Percentiles rank a stretch among this genome's conserved stretches.
Conservation (phyloP, 1,139 yeast genomes). For the Magnusiomyces suaveolens region DNA sequence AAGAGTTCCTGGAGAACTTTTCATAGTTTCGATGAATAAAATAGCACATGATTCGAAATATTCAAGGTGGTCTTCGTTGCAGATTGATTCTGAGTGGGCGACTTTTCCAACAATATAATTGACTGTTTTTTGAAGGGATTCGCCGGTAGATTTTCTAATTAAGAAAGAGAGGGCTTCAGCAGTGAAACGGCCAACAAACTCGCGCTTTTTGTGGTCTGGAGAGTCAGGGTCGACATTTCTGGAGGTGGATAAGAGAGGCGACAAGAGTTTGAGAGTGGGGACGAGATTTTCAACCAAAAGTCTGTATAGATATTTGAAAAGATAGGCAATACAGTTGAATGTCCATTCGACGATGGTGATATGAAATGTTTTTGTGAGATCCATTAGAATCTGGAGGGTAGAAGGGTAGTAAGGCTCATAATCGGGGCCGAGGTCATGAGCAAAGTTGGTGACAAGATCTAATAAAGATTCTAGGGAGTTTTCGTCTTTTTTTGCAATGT, state of each 20-base stretch:
- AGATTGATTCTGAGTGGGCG: constrained; percentile 24
- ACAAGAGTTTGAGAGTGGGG: constrained; percentile 56
- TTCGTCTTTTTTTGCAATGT: constrained; percentile 50
- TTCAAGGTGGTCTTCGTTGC: constrained; percentile 32
- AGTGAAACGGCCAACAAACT: constrained; percentile 68
- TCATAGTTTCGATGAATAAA: constrained; percentile 65
- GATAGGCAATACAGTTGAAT: constrained; percentile 76
- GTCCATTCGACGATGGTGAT: constrained; percentile 67
- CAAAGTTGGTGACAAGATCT: constrained; percentile 74
- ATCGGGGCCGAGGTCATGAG: constrained; percentile 90
- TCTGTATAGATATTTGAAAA: constrained; percentile 76
- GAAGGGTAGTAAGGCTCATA: constrained; percentile 59
- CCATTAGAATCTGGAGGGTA: constrained; percentile 44
- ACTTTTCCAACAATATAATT: constrained; percentile 42
- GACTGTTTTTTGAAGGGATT: constrained; percentile 42
- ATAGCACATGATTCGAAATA: constrained; percentile 50
- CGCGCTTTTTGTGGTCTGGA: constrained; percentile 32
- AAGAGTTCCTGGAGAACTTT: constrained; percentile 58
- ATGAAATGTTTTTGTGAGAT: constrained; percentile 42
- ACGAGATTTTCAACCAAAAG: constrained; percentile 50
- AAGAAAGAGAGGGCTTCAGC: constrained; percentile 86
- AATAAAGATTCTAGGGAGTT: constrained; percentile 71
- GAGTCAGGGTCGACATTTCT: constrained; percentile 22
- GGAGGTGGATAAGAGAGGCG: constrained; percentile 50
- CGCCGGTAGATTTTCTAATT: constrained; percentile 54